Conservation (phyloP, 179 eudicot genomes). For the Silene noctiflora region DNA sequence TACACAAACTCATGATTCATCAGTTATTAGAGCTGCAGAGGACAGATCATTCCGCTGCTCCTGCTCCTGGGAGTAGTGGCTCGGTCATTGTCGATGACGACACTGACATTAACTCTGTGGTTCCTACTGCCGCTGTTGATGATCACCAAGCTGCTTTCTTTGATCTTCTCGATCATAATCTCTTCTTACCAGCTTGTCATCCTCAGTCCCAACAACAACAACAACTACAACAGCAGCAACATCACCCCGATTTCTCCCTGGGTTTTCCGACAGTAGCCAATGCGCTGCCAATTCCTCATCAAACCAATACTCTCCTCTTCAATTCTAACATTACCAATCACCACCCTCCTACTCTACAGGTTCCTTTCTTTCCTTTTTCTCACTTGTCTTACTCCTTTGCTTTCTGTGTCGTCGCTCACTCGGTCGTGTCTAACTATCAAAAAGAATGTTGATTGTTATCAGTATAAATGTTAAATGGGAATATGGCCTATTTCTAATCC, state of each 20-base stretch:
- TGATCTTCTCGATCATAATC: not conserved
- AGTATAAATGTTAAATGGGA: too few species aligned
- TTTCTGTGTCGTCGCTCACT: not conserved
- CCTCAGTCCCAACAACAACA: not conserved
- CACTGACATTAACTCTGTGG: constrained; percentile 29
- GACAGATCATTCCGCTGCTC: constrained; percentile 13
- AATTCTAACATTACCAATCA: constrained; percentile 13
- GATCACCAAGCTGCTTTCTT: not conserved
- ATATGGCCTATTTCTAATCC: too few species aligned
- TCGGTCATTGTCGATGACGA: constrained; percentile 14
- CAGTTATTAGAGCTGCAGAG: constrained; percentile 41
- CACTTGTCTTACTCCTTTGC: too few species aligned
- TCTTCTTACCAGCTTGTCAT: not conserved
- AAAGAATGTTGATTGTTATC: too few species aligned
- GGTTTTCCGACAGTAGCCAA: not conserved
- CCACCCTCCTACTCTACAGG: constrained; percentile 22
- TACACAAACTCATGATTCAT: constrained; percentile 33
- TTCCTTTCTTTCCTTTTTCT: not conserved
- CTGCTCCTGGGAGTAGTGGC: constrained; percentile 2
- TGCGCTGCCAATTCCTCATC: not conserved
- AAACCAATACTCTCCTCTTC: not conserved
- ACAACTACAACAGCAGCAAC: not conserved
- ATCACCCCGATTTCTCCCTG: constrained; percentile 17
- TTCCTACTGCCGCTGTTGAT: constrained; percentile 27
- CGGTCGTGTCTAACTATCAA: too few species aligned